Percentiles rank a stretch among this genome's conserved stretches.
Conservation (phyloP, 2,329 filamentous ascomycete species). For the Seiridium cupressi region DNA sequence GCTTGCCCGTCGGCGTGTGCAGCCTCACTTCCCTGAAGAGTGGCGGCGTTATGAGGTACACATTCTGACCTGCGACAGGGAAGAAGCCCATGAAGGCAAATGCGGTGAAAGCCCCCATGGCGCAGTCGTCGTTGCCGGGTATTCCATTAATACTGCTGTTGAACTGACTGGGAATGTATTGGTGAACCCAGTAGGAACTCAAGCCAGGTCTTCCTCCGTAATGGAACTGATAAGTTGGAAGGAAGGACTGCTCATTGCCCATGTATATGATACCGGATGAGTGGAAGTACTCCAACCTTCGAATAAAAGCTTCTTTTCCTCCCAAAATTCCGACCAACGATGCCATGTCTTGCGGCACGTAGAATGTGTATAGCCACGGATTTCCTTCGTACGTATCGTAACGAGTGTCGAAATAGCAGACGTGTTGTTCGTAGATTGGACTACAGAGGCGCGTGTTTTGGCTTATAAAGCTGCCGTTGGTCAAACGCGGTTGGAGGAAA, state of each 20-base stretch:
- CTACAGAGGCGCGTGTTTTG: constrained; percentile 66
- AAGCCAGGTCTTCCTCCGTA: constrained; percentile 64
- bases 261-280: constrained; percentile 66
- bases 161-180: constrained; percentile 67
- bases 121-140: constrained; percentile 55
- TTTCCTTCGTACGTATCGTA: constrained; percentile 42
- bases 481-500: constrained; percentile 67
- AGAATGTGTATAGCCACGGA: constrained; percentile 70
- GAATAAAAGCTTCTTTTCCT: constrained; percentile 53
- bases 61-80: constrained; percentile 52
- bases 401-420: constrained; percentile 45
- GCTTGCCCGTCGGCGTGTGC: constrained; percentile 38
- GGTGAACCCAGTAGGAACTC: constrained; percentile 53
- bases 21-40: constrained; percentile 47
- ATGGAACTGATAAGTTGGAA: constrained; percentile 58
- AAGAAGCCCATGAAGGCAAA: constrained; percentile 54
- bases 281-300: constrained; percentile 65
- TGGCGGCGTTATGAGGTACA: constrained; percentile 50
- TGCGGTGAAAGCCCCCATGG: constrained; percentile 53
- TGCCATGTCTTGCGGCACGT: constrained; percentile 51
- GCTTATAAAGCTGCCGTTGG: constrained; percentile 65
- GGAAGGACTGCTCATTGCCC: constrained; percentile 60
- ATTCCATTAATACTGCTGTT: constrained; percentile 61
- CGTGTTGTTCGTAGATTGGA: constrained; percentile 46
- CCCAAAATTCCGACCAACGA: constrained; percentile 46